phyloP scores from a whole-genome alignment of 768 basidiomycete species.

The Russula foetens region DNA sequence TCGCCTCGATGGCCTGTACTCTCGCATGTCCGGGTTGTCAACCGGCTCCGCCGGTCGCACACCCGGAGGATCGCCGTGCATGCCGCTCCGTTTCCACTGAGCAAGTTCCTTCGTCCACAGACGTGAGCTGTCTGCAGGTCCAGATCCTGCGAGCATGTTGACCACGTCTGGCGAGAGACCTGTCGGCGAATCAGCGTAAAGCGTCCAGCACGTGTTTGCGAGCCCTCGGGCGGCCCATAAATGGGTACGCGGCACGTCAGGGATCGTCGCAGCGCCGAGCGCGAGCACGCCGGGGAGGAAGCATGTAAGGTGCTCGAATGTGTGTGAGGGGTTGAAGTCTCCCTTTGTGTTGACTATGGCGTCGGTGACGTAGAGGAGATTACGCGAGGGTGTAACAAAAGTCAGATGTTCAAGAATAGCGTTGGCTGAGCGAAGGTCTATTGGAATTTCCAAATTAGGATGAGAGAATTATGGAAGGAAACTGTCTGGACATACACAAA shows the following conservation, averaged over 20 bases:
- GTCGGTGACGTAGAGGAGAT: slow-evolving; percentile 70
- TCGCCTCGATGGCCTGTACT: slow-evolving; percentile 42
- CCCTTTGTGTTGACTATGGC: slow-evolving; percentile 18
- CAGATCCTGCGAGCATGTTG: slow-evolving; percentile 11
- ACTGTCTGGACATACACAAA: slow-evolving; percentile 44
- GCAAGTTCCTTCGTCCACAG: slow-evolving; percentile 15
- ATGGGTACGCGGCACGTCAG: slow-evolving; percentile 49
- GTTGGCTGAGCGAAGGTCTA: slow-evolving; percentile 55
- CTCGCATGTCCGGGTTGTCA: slow-evolving; percentile 25
- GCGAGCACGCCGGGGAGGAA: slow-evolving; percentile 74
- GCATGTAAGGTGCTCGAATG: slow-evolving; percentile 74
- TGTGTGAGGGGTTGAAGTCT: slow-evolving; percentile 29
- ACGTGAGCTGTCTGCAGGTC: neutral
- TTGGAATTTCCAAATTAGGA: neutral
- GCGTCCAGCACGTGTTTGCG: slow-evolving; percentile 62
- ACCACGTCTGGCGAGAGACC: slow-evolving; percentile 67
- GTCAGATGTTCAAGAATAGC: slow-evolving; percentile 56
- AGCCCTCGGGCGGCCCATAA: slow-evolving; percentile 72
- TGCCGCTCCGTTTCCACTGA: slow-evolving; percentile 18
- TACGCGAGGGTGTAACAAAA: slow-evolving; percentile 55
- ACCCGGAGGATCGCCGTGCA: slow-evolving; percentile 10
- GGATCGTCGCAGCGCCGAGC: slow-evolving; percentile 57
- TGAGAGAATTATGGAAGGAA: neutral
- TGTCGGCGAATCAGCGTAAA: slow-evolving; percentile 62
- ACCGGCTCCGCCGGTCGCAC: neutral